Evolutionary conservation across 768 basidiomycete species (phyloP).

Genomic region (Auriculariales sp.): DNA sequence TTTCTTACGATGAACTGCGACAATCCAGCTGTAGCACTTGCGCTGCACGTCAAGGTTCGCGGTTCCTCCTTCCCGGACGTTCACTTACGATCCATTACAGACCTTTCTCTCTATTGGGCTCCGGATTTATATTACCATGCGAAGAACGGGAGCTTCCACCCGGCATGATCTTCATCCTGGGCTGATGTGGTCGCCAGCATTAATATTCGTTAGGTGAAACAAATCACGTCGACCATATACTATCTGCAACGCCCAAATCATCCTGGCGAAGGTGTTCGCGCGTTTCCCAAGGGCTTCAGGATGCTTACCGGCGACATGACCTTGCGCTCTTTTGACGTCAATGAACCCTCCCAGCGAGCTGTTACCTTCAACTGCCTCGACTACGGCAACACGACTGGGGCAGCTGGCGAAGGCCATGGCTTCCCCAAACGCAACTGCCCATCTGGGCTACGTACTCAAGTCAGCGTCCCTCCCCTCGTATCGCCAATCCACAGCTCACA

Average conservation of each 20-base stretch:
- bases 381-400: slow-evolving; percentile 15
- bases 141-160: not conserved
- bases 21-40: not conserved
- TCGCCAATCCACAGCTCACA: no score
- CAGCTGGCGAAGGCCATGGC: slow-evolving; percentile 7
- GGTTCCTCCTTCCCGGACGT: no score
- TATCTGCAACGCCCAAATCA: not conserved
- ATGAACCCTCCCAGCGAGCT: slow-evolving; percentile 17
- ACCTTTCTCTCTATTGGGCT: not conserved
- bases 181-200: not conserved
- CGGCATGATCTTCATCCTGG: not conserved
- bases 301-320: slow-evolving; percentile 33
- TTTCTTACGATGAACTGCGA: not conserved
- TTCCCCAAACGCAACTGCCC: slow-evolving; percentile 13
- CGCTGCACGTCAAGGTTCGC: not conserved
- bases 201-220: not conserved
- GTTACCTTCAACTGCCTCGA: slow-evolving; percentile 31
- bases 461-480: no score
- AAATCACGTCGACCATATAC: not conserved
- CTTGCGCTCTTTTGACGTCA: slow-evolving; percentile 32
- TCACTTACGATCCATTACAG: no score
- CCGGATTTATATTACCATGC: not conserved
- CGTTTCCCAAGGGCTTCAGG: slow-evolving; percentile 6
- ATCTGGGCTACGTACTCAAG: no score
- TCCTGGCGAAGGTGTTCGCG: not conserved